Evolutionary conservation across 805 yeast species (phyloP), one percentile per base, ranked within the genome.

Genomic region (Candida pseudoglaebosa): DNA sequence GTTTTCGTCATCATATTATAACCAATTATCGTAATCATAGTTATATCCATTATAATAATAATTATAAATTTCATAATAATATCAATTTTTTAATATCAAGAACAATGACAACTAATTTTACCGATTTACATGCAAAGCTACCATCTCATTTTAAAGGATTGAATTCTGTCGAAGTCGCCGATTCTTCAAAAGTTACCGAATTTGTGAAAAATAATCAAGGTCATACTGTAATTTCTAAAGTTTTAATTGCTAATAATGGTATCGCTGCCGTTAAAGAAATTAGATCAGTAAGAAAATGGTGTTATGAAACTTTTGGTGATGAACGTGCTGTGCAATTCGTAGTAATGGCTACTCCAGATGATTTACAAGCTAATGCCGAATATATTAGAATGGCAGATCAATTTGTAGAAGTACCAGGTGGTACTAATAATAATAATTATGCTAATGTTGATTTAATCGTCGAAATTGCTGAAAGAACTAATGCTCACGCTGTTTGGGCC

Each of bases 321-420:
- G 98, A 93, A 64, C 78, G 85, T 57, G 88, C 95, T 40, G 85
- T 93, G 48, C 87, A 86, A 53, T 95, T 93, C 59, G 93, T 91
- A 24, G 98, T 86, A 30, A 93, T 93, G 99, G 98, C 99, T 42
- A 93, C 99, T 15, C 99, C 99, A n/a, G 99, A 93, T 63, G 99
- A 93, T 71, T 70, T 93, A 51, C 89, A 78, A 52, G 96, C 97
- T 45, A 95, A 95, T 54, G 95, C 99, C 16, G 99, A 93, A 62
- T 93, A 93, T 64, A 88, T 93, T 58, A 79, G 98, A 63, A 91
- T 93, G 98, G 99, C 99, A 32, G 99, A 93, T 63, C 97, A 91
- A 67, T 91, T 85, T 58, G 87, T 93, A 44, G 96, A 90, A 60
- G 99, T 93, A 34, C 98, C 99, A 41, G 99, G 99, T 57, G 99